These are phyloP conservation scores for Microglena sp. DNA, from an alignment of 139 green algal genomes.

Conservation along the genomic window DNA sequence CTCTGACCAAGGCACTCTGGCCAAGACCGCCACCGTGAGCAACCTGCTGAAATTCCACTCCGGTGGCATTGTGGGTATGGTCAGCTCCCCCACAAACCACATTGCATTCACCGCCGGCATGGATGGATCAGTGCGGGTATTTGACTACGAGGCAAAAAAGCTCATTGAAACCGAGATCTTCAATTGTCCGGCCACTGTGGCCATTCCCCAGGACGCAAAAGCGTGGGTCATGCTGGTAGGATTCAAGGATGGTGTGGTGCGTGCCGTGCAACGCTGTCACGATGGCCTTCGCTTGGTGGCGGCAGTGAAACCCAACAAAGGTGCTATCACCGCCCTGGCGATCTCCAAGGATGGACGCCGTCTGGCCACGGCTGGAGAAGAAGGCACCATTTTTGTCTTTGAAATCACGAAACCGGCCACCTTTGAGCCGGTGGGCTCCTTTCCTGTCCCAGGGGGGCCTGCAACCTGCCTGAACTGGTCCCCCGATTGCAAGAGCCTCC, in stretches of 20 bases:
- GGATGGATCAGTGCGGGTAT: conserved; percentile 43
- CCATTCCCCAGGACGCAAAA: too few relatives aligned
- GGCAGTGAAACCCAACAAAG: conserved; percentile 52
- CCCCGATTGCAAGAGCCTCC: conserved; percentile 16
- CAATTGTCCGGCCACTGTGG: too few relatives aligned
- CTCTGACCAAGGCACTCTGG: neutral
- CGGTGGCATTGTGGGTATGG: conserved; percentile 39
- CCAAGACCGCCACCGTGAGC: conserved; percentile 15
- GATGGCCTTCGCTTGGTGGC: conserved; percentile 39
- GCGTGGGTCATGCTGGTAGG: too few relatives aligned
- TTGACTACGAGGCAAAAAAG: conserved; percentile 33
- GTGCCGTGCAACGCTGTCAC: conserved; percentile 22
- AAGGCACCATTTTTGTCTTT: conserved; percentile 60
- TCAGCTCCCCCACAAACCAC: conserved; percentile 25
- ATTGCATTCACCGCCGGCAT: conserved; percentile 33
- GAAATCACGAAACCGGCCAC: conserved; percentile 8
- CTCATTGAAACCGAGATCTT: neutral
- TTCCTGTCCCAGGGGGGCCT: neutral
- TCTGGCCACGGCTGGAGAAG: conserved; percentile 28
- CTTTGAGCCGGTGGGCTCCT: conserved; percentile 10
- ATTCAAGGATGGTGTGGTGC: conserved; percentile 44
- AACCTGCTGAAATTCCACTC: conserved; percentile 33
- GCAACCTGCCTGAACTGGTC: conserved; percentile 27
- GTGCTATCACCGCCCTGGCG: conserved; percentile 20
- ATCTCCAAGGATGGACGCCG: conserved; percentile 22